Evolutionary conservation across 1,139 yeast genomes (phyloP).

Genomic region (Chernovozyma sophiae-reginae): DNA sequence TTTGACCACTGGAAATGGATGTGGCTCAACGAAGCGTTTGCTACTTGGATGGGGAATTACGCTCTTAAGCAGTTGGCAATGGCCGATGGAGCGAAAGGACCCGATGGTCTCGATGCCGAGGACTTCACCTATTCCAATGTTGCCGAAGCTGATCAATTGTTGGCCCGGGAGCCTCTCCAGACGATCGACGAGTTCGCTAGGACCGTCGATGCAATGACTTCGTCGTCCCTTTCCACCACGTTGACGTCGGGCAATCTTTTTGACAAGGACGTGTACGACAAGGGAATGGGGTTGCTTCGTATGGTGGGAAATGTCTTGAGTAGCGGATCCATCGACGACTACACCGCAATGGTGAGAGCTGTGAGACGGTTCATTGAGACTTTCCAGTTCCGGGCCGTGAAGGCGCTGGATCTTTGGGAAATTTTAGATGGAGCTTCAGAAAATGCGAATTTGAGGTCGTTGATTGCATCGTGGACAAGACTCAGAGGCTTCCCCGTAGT

Average conservation of each 20-base stretch:
- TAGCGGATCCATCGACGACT: neutral
- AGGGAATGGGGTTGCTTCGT: constrained; percentile 59
- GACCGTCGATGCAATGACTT: neutral
- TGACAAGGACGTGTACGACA: constrained; percentile 54
- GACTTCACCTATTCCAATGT: constrained; percentile 1
- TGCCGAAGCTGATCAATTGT: constrained; percentile 2
- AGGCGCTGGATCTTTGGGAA: neutral
- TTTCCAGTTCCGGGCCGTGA: neutral
- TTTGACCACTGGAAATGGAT: constrained; percentile 64
- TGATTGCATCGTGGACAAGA: neutral
- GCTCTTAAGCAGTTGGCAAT: constrained; percentile 17
- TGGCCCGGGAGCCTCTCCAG: neutral
- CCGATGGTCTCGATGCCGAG: constrained; percentile 5
- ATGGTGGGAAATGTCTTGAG: constrained; percentile 43
- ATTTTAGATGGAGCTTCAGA: neutral
- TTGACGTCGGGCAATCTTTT: constrained; percentile 35
- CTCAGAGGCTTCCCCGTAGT: neutral
- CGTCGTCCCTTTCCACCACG: neutral
- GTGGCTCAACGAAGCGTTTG: constrained; percentile 75
- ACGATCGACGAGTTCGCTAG: neutral
- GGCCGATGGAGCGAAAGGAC: neutral
- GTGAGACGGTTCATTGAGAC: neutral
- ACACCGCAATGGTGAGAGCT: neutral
- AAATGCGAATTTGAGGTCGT: neutral
- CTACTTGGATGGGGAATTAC: constrained; percentile 61